Evolutionary conservation across 768 basidiomycete genomes (phyloP), one percentile per base, ranked within the genome.

Genomic region (Coprinopsis cinerea): DNA sequence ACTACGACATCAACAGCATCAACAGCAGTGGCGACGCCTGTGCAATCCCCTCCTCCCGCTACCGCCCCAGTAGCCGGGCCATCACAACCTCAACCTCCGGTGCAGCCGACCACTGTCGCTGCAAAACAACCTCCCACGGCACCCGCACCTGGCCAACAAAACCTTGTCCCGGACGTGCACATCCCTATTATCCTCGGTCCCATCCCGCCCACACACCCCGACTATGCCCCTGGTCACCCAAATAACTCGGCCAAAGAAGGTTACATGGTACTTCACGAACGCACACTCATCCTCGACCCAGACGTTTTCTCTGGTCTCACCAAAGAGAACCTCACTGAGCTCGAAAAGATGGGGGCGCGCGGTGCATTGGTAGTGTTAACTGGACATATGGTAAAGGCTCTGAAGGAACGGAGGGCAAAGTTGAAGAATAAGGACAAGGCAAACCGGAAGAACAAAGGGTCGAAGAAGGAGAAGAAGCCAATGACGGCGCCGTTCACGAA

Each of bases 261-360:
- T 2, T 78, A 77, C 26, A 91, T 96, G 71, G 80, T 90, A 20
- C 68, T 94, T 11, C 90, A 94, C 54, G 84, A 92, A 55, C 84
- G 89, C 47, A 85, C 79, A 25, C 77, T 96, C 18, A 80, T 92
- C 49, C 79, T 96, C 30, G 88, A 90, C 58, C 93, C 93, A 1
- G 75, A 77, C 18, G 85, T 95, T 27, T 96, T 96, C 61, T 77
- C 84, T 7, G 82, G 83, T 48, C 75, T 95, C 11, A 80, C 85
- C 2, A 70, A 75, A 37, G 82, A 85, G 53, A 85, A 85, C 64
- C 68, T 95, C 37, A 77, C 75, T 49, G 83, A 86, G 39, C 68
- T 94, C 23, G 87, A 92, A 65, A 76, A 77, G 46, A 79, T 92
- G 64, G 90, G 90, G 1, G 88, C 90, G 0, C 79, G 85, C 61